These are phyloP conservation scores for Nitzschia putrida DNA, from an alignment of 108 stramenopile species.

Conservation along the genomic window DNA sequence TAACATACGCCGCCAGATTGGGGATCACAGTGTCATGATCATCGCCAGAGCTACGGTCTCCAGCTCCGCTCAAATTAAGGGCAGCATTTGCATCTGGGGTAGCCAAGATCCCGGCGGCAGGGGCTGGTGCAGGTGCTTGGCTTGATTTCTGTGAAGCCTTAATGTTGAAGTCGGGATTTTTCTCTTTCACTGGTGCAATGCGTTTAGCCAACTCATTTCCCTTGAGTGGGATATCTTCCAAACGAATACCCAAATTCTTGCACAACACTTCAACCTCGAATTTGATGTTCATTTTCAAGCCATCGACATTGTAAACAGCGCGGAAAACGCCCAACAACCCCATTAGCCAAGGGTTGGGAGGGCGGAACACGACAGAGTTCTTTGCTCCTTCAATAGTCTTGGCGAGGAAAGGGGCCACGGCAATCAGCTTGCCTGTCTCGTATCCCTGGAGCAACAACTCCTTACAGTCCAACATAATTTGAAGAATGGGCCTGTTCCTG, in stretches of 20 bases:
- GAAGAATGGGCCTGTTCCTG: conserved; percentile 94
- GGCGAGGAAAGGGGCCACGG: conserved; percentile 97
- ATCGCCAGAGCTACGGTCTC: conserved; percentile 34
- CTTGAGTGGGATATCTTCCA: conserved; percentile 90
- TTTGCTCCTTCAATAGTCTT: conserved; percentile 97
- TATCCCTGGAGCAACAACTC: conserved; percentile 96
- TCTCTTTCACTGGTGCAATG: conserved; percentile 87
- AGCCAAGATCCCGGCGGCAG: conserved; percentile 31
- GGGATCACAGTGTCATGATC: conserved; percentile 93
- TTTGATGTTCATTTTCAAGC: conserved; percentile 99
- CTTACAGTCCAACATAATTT: conserved; percentile 96
- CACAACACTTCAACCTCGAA: conserved; percentile 99
- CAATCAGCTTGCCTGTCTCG: conserved; percentile 97
- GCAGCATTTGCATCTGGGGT: conserved; percentile 50
- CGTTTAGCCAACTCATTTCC: conserved; percentile 67
- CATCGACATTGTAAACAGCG: conserved; percentile 93
- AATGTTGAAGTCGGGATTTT: conserved; percentile 98
- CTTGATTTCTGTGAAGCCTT: conserved; percentile 39
- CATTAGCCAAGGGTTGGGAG: conserved; percentile 99
- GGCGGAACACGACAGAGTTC: conserved; percentile 89
- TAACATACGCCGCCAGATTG: conserved; percentile 94
- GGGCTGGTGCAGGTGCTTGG: conserved; percentile 7
- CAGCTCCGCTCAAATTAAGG: conserved; percentile 1
- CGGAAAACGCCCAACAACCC: conserved; percentile 92
- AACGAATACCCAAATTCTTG: conserved; percentile 91